phyloP scores from a whole-genome alignment of 2,329 filamentous ascomycete species.

The Sclerotinia subarctica region DNA sequence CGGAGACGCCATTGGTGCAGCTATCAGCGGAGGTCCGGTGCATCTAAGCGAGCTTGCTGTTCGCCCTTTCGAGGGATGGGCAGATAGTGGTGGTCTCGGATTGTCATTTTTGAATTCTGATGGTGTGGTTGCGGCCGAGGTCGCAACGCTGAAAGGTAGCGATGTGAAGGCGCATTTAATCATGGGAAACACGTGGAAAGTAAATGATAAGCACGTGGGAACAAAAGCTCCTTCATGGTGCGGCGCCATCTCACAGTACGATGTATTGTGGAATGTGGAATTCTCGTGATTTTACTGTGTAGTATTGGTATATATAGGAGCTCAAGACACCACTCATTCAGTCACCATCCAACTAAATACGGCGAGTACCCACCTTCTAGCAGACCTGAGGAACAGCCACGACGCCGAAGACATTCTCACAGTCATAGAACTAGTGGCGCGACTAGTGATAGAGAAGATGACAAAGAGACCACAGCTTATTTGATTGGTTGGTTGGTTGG shows the following conservation, averaged over 20 bases:
- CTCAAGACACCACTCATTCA: conserved; percentile 18
- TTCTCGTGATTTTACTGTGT: neutral
- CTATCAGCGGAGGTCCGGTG: neutral
- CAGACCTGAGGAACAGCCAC: conserved; percentile 13
- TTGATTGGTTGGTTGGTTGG: neutral
- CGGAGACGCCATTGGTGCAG: conserved; percentile 13
- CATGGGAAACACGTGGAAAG: conserved; percentile 2
- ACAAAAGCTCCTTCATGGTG: neutral
- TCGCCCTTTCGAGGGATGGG: conserved; percentile 7
- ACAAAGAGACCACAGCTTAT: neutral
- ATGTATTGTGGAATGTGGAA: conserved; percentile 13
- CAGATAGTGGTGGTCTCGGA: neutral
- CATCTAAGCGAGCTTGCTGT: neutral
- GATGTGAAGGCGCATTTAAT: conserved; percentile 5
- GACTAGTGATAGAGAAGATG: conserved; percentile 11
- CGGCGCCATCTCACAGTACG: neutral
- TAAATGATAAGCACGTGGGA: neutral
- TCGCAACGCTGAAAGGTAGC: conserved; percentile 1
- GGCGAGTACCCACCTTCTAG: conserved; percentile 18
- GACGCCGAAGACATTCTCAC: conserved; percentile 20
- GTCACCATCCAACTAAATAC: conserved; percentile 5
- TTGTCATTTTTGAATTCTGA: conserved; percentile 17
- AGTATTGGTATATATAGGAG: neutral
- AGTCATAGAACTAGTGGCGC: neutral
- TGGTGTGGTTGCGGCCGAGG: conserved; percentile 3